Conservation (phyloP, 164 flowering plant genomes). For the Magnolia officinalis region DNA sequence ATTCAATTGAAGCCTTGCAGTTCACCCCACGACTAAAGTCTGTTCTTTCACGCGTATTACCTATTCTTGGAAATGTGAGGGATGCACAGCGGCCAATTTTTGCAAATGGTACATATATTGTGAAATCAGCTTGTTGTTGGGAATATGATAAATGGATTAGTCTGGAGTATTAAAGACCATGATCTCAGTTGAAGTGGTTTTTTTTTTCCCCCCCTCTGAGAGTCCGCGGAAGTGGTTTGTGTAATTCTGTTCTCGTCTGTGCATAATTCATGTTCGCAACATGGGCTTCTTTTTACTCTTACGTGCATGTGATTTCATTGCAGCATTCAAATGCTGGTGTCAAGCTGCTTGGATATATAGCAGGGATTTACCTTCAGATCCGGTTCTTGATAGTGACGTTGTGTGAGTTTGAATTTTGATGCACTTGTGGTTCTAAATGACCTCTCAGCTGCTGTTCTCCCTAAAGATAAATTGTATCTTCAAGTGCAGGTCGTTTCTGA, state of each 20-base stretch:
- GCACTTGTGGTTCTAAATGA: neutral
- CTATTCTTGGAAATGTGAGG: slow-evolving; percentile 89
- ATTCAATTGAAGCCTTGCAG: slow-evolving; percentile 65
- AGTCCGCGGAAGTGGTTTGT: too few species aligned
- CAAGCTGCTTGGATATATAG: slow-evolving; percentile 76
- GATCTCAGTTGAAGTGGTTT: neutral
- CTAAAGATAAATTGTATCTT: slow-evolving; percentile 12
- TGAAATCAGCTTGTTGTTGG: neutral
- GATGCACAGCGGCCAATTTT: slow-evolving; percentile 81
- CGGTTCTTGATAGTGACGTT: slow-evolving; percentile 69
- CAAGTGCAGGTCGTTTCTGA: slow-evolving; percentile 78
- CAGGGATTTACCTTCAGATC: slow-evolving; percentile 51
- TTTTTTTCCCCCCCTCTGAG: too few species aligned
- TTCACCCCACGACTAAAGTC: slow-evolving; percentile 79
- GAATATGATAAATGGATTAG: neutral
- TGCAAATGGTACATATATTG: slow-evolving; percentile 67
- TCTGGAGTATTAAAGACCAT: neutral
- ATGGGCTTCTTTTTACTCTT: neutral
- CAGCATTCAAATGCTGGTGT: slow-evolving; percentile 98
- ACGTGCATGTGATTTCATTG: slow-evolving; percentile 11
- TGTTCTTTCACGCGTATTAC: slow-evolving; percentile 81
- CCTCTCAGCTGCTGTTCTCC: slow-evolving; percentile 2
- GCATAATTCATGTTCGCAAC: too few species aligned
- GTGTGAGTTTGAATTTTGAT: slow-evolving; percentile 48
- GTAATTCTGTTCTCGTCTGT: too few species aligned